phyloP scores from a whole-genome alignment of 2,329 filamentous ascomycete species.

The Penicillium concentricum region DNA sequence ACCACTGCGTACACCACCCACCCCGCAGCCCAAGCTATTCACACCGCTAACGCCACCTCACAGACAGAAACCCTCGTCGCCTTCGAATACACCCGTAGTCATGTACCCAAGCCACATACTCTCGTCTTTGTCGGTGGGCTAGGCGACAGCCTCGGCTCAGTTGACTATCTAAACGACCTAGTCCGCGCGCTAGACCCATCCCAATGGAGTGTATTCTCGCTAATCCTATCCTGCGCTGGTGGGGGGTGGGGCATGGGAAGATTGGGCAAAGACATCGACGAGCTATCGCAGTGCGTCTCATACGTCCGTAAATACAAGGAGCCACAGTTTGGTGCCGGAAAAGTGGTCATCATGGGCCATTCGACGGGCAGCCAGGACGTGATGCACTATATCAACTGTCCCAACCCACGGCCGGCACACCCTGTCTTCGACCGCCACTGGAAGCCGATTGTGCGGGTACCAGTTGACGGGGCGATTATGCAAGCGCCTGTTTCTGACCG shows the following conservation, averaged over 20 bases:
- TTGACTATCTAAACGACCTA: conserved; percentile 52
- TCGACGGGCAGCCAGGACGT: conserved; percentile 67
- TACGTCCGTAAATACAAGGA: conserved; percentile 47
- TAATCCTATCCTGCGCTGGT: conserved; percentile 52
- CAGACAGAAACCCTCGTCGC: conserved; percentile 37
- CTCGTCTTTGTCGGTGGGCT: conserved; percentile 60
- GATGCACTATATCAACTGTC: conserved; percentile 58
- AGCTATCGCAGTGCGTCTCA: conserved; percentile 51
- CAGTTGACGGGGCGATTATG: conserved; percentile 69
- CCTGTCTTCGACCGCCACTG: conserved; percentile 25
- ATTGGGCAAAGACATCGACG: conserved; percentile 53
- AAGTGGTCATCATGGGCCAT: conserved; percentile 65
- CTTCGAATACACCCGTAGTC: conserved; percentile 38
- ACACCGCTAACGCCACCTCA: conserved; percentile 1
- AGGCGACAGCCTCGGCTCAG: conserved; percentile 55
- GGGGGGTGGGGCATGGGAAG: conserved; percentile 54
- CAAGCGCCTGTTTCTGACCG: conserved; percentile 77
- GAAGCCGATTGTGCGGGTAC: conserved; percentile 43
- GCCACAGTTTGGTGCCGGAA: conserved; percentile 37
- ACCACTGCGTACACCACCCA: conserved; percentile 20
- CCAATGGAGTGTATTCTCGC: conserved; percentile 53
- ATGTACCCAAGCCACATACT: conserved; percentile 42
- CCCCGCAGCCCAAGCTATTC: not conserved
- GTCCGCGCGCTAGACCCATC: conserved; percentile 46
- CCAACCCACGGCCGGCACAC: conserved; percentile 37